Conservation (phyloP, 192 early-diverging fungal species). For the Linnemannia hyalina region DNA sequence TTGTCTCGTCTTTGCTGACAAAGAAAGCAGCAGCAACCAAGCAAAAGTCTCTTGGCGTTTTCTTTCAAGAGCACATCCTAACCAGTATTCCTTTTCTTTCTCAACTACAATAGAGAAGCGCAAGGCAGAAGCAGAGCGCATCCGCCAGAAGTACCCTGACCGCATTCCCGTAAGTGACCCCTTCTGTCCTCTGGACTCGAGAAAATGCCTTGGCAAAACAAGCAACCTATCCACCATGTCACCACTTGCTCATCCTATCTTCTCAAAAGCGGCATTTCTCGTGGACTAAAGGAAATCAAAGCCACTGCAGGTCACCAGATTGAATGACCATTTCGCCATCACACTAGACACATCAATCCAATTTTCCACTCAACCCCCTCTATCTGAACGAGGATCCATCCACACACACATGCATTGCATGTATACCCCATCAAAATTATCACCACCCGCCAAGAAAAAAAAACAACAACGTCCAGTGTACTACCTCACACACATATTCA, state of each 20-base stretch:
- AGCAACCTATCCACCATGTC: neutral
- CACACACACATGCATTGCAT: neutral
- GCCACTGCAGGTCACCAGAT: neutral
- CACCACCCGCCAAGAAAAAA: no score
- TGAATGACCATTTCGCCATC: neutral
- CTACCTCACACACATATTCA: neutral
- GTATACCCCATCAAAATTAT: no score
- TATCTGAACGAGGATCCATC: neutral
- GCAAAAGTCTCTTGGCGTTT: neutral
- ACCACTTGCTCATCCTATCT: neutral
- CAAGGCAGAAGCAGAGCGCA: constrained; percentile 95
- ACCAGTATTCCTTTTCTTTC: neutral
- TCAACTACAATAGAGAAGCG: constrained; percentile 87
- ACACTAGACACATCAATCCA: neutral
- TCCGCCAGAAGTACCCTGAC: constrained; percentile 96
- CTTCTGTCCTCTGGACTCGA: neutral
- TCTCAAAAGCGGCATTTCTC: constrained; percentile 11
- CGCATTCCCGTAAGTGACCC: constrained; percentile 75
- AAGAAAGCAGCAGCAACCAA: neutral
- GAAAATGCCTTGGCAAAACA: neutral
- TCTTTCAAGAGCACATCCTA: neutral
- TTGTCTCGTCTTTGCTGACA: neutral
- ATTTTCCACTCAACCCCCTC: neutral
- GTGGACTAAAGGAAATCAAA: neutral
- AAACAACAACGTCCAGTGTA: no score